Evolutionary conservation across 495 filamentous ascomycete genomes (phyloP).

Genomic region (Penicillium steckii): DNA sequence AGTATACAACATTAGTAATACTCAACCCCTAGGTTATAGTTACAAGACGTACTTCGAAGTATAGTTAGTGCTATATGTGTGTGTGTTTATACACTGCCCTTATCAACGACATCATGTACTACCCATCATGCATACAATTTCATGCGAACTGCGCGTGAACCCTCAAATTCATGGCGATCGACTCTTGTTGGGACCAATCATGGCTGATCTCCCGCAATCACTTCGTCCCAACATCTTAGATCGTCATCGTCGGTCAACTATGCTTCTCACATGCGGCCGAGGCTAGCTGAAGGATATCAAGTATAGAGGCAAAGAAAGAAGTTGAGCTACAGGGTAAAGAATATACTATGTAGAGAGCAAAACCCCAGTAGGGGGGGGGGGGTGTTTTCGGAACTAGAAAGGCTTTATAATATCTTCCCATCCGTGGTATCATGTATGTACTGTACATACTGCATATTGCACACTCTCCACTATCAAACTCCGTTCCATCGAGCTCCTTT

Average conservation of each 20-base stretch:
- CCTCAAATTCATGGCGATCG: not conserved
- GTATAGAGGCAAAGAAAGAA: not conserved
- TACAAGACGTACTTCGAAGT: too few relatives aligned
- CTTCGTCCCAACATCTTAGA: conserved; percentile 18
- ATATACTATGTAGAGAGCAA: not conserved
- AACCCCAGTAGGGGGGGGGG: too few relatives aligned
- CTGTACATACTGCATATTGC: too few relatives aligned
- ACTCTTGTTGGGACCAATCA: conserved; percentile 14
- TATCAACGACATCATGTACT: too few relatives aligned
- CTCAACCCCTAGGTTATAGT: too few relatives aligned
- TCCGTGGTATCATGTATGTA: too few relatives aligned
- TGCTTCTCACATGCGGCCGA: conserved; percentile 29
- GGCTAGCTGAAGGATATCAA: conserved; percentile 5
- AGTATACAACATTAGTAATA: too few relatives aligned
- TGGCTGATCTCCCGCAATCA: not conserved
- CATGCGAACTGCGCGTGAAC: not conserved
- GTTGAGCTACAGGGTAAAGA: too few relatives aligned
- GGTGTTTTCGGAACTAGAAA: too few relatives aligned
- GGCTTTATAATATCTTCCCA: too few relatives aligned
- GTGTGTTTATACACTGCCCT: too few relatives aligned
- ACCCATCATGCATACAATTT: not conserved
- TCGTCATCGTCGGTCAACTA: not conserved
- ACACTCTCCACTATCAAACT: not conserved
- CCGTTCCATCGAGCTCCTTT: conserved; percentile 1
- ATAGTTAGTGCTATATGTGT: too few relatives aligned